A percentile compares a stretch with the other conserved stretches of the same genome.
These are phyloP conservation scores for Colletotrichum tanaceti DNA, from an alignment of 2,329 filamentous ascomycete species.

Conservation along the genomic window DNA sequence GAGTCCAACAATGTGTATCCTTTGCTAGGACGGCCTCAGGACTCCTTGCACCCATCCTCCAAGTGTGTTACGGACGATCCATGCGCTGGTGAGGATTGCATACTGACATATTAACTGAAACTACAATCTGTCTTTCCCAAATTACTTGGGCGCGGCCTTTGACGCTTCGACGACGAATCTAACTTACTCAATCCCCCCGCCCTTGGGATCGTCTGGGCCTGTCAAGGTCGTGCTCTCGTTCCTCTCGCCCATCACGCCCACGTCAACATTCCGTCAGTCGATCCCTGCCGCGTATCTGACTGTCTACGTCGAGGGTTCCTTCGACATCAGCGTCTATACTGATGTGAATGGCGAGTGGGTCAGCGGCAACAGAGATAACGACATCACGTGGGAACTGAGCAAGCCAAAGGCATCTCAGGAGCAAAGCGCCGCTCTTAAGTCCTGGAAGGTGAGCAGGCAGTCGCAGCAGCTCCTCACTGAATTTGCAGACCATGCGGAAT, in stretches of 20 bases:
- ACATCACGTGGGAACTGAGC: slow-evolving; percentile 76
- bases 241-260: slow-evolving; percentile 83
- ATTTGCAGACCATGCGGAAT: slow-evolving; percentile 79
- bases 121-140: slow-evolving; percentile 56
- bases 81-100: not conserved
- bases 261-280: slow-evolving; percentile 81
- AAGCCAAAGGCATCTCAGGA: slow-evolving; percentile 54
- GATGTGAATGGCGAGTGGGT: slow-evolving; percentile 85
- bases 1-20: slow-evolving; percentile 59
- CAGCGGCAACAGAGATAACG: slow-evolving; percentile 76
- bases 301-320: slow-evolving; percentile 74
- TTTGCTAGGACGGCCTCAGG: slow-evolving; percentile 63
- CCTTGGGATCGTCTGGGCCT: slow-evolving; percentile 44
- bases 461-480: slow-evolving; percentile 80
- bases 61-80: slow-evolving; percentile 40
- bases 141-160: slow-evolving; percentile 58
- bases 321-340: slow-evolving; percentile 73
- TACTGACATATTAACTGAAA: slow-evolving; percentile 39
- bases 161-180: slow-evolving; percentile 64
- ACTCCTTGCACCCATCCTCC: slow-evolving; percentile 53
- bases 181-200: slow-evolving; percentile 55
- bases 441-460: slow-evolving; percentile 71
- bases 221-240: slow-evolving; percentile 62
- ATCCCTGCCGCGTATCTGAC: slow-evolving; percentile 86
- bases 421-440: slow-evolving; percentile 63